phyloP scores from a whole-genome alignment of 2,329 filamentous ascomycete genomes.

The Myriangium duriaei region DNA sequence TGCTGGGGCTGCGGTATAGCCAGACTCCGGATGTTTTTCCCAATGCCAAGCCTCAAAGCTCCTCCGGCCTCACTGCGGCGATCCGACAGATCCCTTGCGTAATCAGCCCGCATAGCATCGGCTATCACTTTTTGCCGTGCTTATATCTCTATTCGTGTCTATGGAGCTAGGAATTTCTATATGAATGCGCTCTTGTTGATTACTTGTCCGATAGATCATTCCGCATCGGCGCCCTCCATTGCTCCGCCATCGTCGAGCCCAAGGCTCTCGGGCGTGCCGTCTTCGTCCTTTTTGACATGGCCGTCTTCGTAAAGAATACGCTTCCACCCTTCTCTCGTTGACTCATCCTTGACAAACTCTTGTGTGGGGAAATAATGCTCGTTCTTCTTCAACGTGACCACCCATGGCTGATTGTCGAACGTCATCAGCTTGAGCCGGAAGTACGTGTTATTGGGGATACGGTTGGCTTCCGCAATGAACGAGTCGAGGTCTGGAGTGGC shows the following conservation, averaged over 20 bases:
- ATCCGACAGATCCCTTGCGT: too few relatives aligned
- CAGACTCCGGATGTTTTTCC: background rate
- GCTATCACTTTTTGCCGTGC: background rate
- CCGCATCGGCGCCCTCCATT: conserved; percentile 3
- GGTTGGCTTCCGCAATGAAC: conserved; percentile 69
- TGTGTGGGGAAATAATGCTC: conserved; percentile 79
- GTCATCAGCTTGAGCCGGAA: conserved; percentile 96
- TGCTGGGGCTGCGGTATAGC: background rate
- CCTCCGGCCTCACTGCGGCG: too few relatives aligned
- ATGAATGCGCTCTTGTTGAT: too few relatives aligned
- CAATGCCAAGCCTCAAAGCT: background rate
- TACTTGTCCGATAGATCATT: too few relatives aligned
- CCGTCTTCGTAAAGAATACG: conserved; percentile 43
- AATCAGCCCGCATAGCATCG: background rate
- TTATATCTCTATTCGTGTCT: too few relatives aligned
- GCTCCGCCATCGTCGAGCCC: conserved; percentile 2
- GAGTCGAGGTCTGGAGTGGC: conserved; percentile 68
- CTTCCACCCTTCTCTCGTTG: conserved; percentile 43
- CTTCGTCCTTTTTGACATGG: conserved; percentile 22
- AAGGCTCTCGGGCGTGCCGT: conserved; percentile 11
- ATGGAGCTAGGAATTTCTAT: too few relatives aligned
- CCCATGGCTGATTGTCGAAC: conserved; percentile 96
- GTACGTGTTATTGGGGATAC: conserved; percentile 94
- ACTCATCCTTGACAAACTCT: conserved; percentile 48
- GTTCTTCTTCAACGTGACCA: conserved; percentile 99